These are phyloP conservation scores for Sclerotiophoma versabilis DNA, from an alignment of 2,329 filamentous ascomycete species.

Conservation along the genomic window DNA sequence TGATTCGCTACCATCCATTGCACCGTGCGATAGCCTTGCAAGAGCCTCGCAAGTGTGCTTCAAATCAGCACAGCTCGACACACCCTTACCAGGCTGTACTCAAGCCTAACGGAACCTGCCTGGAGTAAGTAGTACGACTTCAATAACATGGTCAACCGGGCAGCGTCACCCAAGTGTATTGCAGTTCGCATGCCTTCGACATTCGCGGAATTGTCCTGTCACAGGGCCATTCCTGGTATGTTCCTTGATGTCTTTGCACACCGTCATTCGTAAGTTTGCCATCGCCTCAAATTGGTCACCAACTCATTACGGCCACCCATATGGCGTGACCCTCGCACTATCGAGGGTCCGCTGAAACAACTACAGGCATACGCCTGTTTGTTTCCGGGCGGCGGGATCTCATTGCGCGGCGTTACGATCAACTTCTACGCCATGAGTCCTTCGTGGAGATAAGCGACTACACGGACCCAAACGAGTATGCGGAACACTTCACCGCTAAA, in stretches of 20 bases:
- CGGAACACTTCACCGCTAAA: conserved; percentile 38
- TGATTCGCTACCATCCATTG: conserved; percentile 34
- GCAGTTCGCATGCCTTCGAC: background rate
- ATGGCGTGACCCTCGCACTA: conserved; percentile 1
- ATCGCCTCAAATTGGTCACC: background rate
- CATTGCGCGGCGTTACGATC: background rate
- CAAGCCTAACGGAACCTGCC: background rate
- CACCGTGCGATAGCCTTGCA: conserved; percentile 29
- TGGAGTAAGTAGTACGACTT: background rate
- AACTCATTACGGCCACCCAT: background rate
- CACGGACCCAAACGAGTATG: conserved; percentile 12
- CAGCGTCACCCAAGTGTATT: background rate
- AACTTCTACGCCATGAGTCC: conserved; percentile 3
- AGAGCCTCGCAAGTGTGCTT: conserved; percentile 34
- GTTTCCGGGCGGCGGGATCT: background rate
- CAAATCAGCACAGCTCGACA: conserved; percentile 11
- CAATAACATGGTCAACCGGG: background rate
- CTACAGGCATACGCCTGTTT: conserved; percentile 12
- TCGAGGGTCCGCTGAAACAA: background rate
- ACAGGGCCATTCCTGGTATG: background rate
- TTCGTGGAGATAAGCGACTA: conserved; percentile 14
- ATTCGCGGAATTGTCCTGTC: background rate
- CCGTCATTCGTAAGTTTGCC: background rate
- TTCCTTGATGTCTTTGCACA: background rate
- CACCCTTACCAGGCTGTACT: conserved; percentile 4